phyloP scores from a whole-genome alignment of 2,329 filamentous ascomycete genomes.

The Sclerotinia minor region DNA sequence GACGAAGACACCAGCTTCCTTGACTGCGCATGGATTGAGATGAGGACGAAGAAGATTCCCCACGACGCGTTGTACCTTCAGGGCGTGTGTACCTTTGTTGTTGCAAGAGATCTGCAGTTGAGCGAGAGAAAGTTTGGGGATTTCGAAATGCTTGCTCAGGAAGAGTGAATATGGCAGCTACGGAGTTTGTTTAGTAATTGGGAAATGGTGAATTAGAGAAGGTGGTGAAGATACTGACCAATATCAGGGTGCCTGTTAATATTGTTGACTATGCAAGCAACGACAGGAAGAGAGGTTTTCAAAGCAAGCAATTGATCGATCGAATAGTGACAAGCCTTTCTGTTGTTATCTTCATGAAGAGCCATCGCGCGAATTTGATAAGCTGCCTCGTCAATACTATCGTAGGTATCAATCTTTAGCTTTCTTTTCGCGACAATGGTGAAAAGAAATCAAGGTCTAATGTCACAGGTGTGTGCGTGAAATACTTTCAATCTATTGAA shows the following conservation, averaged over 20 bases:
- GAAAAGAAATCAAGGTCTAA: neutral
- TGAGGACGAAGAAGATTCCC: constrained; percentile 27
- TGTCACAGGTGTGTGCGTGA: neutral
- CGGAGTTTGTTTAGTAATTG: constrained; percentile 21
- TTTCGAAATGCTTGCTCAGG: constrained; percentile 35
- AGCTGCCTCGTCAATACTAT: neutral
- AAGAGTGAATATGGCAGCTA: constrained; percentile 35
- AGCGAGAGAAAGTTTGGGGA: constrained; percentile 32
- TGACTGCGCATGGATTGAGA: constrained; percentile 24
- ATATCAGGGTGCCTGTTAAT: constrained; percentile 38
- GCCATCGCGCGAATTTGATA: constrained; percentile 17
- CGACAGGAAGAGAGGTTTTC: constrained; percentile 33
- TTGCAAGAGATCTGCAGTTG: constrained; percentile 18
- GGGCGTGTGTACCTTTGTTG: constrained; percentile 3
- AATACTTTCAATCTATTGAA: neutral
- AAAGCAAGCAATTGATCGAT: constrained; percentile 37
- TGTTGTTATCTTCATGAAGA: constrained; percentile 6
- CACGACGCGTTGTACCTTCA: constrained; percentile 16
- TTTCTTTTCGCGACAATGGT: neutral
- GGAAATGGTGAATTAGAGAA: neutral
- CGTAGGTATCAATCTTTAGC: neutral
- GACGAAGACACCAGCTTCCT: constrained; percentile 39
- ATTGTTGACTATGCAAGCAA: constrained; percentile 33
- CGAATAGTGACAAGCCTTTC: constrained; percentile 32
- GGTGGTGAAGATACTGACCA: constrained; percentile 30